These are phyloP conservation scores for Aspergillus intermedius DNA, from an alignment of 2,329 filamentous ascomycete genomes.

Conservation along the genomic window DNA sequence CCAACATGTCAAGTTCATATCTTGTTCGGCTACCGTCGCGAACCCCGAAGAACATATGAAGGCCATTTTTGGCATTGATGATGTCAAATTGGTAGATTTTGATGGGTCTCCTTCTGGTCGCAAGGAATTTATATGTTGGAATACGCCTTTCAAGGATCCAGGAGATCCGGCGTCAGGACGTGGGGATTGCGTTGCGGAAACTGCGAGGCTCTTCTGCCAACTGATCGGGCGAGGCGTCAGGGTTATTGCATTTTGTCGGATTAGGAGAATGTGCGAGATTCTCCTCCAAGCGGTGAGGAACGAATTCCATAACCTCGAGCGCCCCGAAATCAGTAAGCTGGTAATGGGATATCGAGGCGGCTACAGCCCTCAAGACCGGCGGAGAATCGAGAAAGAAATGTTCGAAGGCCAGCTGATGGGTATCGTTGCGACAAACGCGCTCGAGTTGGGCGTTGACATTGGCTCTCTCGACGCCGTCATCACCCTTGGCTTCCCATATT, in stretches of 20 bases:
- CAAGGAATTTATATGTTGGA: slow-evolving; percentile 97
- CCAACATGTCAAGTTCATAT: slow-evolving; percentile 76
- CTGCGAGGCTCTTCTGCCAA: slow-evolving; percentile 85
- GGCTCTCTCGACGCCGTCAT: slow-evolving; percentile 89
- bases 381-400: slow-evolving; percentile 89
- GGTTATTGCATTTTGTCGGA: slow-evolving; percentile 85
- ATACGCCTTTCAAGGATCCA: slow-evolving; percentile 89
- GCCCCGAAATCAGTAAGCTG: slow-evolving; percentile 65
- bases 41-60: slow-evolving; percentile 90
- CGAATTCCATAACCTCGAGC: slow-evolving; percentile 66
- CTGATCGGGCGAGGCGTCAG: slow-evolving; percentile 80
- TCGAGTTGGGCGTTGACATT: slow-evolving; percentile 93
- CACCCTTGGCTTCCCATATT: slow-evolving; percentile 91
- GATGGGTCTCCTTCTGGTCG: slow-evolving; percentile 88
- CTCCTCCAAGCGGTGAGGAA: slow-evolving; percentile 72
- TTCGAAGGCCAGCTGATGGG: slow-evolving; percentile 90
- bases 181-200: slow-evolving; percentile 73
- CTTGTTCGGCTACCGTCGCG: slow-evolving; percentile 91
- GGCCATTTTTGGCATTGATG: slow-evolving; percentile 82
- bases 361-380: slow-evolving; percentile 84
- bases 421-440: slow-evolving; percentile 85
- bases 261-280: slow-evolving; percentile 82
- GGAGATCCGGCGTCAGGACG: slow-evolving; percentile 79
- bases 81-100: slow-evolving; percentile 76
- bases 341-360: slow-evolving; percentile 96